Evolutionary conservation across 2,329 filamentous ascomycete species (phyloP).

Genomic region (Colletotrichum brevisporum): DNA sequence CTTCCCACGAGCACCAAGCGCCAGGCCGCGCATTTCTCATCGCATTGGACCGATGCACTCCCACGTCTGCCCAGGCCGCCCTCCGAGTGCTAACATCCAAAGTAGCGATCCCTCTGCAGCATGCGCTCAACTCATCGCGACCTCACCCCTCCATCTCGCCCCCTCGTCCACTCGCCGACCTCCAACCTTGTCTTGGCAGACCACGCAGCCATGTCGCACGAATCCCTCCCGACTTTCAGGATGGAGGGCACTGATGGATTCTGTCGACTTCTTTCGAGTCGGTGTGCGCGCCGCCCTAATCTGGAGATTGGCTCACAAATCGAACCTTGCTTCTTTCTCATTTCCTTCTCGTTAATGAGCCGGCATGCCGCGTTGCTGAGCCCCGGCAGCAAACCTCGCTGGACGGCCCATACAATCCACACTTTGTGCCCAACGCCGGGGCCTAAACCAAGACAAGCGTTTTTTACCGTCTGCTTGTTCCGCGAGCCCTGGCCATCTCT

Average conservation of each 20-base stretch:
- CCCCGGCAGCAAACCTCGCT: constrained; percentile 24
- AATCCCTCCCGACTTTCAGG: constrained; percentile 18
- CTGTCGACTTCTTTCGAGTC: constrained; percentile 18
- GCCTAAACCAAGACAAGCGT: constrained; percentile 28
- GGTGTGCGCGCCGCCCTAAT: constrained; percentile 29
- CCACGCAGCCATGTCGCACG: constrained; percentile 20
- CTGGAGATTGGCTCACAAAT: neutral
- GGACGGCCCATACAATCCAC: constrained; percentile 32
- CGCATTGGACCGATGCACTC: constrained; percentile 25
- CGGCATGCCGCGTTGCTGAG: constrained; percentile 17
- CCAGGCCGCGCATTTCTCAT: constrained; percentile 9
- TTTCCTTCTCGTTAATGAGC: constrained; percentile 36
- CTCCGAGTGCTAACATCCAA: constrained; percentile 22
- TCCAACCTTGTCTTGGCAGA: constrained; percentile 36
- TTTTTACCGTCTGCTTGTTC: constrained; percentile 22
- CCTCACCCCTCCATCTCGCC: constrained; percentile 26
- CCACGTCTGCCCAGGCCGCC: constrained; percentile 39
- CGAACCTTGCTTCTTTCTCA: constrained; percentile 35
- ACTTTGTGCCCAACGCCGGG: constrained; percentile 38
- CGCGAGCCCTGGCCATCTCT: neutral
- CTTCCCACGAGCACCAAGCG: constrained; percentile 12
- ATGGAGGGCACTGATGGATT: neutral
- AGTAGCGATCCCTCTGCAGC: constrained; percentile 2
- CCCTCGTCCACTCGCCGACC: constrained; percentile 30
- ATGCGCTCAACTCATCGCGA: constrained; percentile 26